Evolutionary conservation across 495 filamentous ascomycete species (phyloP), one percentile per base, ranked within the genome.

Genomic region (Diplogelasinospora grovesii): DNA sequence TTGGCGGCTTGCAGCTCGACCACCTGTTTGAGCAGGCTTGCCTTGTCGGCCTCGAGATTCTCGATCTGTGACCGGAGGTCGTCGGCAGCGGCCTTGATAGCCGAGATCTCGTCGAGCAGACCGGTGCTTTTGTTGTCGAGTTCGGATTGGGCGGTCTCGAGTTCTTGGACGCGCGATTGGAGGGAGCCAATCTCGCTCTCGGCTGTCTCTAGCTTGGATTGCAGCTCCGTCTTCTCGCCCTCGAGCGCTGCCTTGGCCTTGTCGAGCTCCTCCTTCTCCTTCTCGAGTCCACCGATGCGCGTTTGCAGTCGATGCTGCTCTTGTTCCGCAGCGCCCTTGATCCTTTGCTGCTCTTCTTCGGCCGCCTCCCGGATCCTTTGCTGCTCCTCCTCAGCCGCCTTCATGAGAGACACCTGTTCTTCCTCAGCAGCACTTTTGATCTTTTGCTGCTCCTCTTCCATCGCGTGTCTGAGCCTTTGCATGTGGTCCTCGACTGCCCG

Each of bases 211-310:
- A 60, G 47, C 31, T 49, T 45, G 33, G 43, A 21, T 39, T 54
- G 33, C 13, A 54, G 32, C n/a, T 68, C 61, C 7, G 52, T 42
- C 38, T 55, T 65, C 32, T 63, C 64, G 38, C 60, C 52, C 32
- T 63, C 49, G 10, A 70, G 42, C 3, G 44, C 33, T 9, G 45
- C 41, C 36, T 49, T 44, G 40, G 61, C 50, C 24, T 52, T 44
- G 27, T 58, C 56, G 5, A 49, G 35, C 8, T 55, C 65, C 39
- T 52, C 57, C 44, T 59, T 67, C 22, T 63, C 57, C 38, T 60
- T 49, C 38, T 67, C 56, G 7, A 74, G 48, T 16, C 63, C 55
- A 9, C 45, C 46, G 26, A 64, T 48, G 11, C 57, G 49, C 15
- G 33, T 24, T 37, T 56, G 43, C 29, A 52, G 40, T 2, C 36